Evolutionary conservation across 176 grass and related monocot genomes (phyloP).

Genomic region (Thalia dealbata): DNA sequence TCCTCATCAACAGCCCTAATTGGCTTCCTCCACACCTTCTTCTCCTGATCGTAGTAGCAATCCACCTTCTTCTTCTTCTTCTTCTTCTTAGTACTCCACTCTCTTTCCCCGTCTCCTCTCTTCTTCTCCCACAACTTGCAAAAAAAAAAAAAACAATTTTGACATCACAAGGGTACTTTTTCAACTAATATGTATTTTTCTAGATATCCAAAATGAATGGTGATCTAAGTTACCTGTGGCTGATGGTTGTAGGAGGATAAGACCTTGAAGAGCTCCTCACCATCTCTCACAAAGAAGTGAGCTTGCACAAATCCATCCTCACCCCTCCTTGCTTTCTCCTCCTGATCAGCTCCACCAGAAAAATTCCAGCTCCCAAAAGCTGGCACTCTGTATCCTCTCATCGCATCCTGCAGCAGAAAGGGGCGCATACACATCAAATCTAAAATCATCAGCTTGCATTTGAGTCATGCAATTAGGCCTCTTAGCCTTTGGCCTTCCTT

Average conservation of each 20-base stretch:
- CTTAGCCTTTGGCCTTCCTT: background rate
- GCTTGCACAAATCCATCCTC: background rate
- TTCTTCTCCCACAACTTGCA: background rate
- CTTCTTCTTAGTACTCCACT: background rate
- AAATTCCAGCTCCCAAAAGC: slow-evolving; percentile 2
- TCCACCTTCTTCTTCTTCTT: background rate
- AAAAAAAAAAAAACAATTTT: background rate
- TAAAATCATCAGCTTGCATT: background rate
- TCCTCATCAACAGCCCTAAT: background rate
- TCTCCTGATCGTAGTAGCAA: background rate
- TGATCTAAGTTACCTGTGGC: background rate
- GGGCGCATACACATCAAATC: background rate
- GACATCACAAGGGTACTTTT: background rate
- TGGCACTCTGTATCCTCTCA: background rate
- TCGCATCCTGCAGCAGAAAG: background rate
- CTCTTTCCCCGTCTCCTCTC: background rate
- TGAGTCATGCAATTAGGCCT: background rate
- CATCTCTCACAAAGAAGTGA: slow-evolving; percentile 1
- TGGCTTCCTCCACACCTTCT: background rate
- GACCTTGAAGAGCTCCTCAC: background rate
- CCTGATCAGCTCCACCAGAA: background rate
- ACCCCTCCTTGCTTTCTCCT: background rate
- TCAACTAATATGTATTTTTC: no score
- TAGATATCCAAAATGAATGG: no score
- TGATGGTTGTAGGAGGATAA: background rate